A percentile compares a stretch with the other conserved stretches of the same genome.
Conservation (phyloP, 495 filamentous ascomycete species). For the Aspergillus bridgeri region DNA sequence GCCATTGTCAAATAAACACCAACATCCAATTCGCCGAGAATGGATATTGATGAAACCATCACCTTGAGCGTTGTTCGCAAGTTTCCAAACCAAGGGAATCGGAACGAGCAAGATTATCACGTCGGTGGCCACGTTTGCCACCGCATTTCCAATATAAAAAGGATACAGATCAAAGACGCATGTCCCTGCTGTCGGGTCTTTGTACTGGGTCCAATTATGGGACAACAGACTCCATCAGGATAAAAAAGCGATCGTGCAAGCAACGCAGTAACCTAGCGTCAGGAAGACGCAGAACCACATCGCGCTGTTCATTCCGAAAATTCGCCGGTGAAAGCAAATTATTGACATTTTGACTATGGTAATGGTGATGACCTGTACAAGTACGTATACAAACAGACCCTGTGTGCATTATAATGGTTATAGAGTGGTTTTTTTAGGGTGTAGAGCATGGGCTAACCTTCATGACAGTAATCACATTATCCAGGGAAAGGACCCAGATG, state of each 20-base stretch:
- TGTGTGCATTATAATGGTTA: background rate
- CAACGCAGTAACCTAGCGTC: slow-evolving; percentile 11
- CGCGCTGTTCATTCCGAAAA: slow-evolving; percentile 14
- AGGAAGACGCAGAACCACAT: slow-evolving; percentile 17
- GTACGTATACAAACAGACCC: slow-evolving; percentile 15
- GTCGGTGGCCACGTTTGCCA: slow-evolving; percentile 30
- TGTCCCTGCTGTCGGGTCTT: slow-evolving; percentile 10
- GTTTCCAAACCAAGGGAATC: slow-evolving; percentile 31
- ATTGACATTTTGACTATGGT: slow-evolving; percentile 23
- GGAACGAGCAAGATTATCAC: slow-evolving; percentile 34
- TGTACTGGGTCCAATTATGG: slow-evolving; percentile 17
- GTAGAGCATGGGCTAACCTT: background rate
- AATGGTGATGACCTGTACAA: slow-evolving; percentile 12
- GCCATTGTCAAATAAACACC: no score
- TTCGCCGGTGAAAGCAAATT: slow-evolving; percentile 17
- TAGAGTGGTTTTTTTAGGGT: no score
- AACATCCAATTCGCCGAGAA: slow-evolving; percentile 36
- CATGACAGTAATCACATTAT: slow-evolving; percentile 17
- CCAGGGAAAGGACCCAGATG: slow-evolving; percentile 10
- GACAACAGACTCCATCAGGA: slow-evolving; percentile 13
- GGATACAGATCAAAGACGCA: slow-evolving; percentile 13
- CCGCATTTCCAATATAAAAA: slow-evolving; percentile 16
- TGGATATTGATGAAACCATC: slow-evolving; percentile 27
- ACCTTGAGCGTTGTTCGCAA: slow-evolving; percentile 31
- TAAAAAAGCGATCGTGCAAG: slow-evolving; percentile 9